Percentiles rank a stretch among this genome's conserved stretches.
phyloP scores from a whole-genome alignment of 2,329 filamentous ascomycete species.

The Lasiodiplodia theobromae region DNA sequence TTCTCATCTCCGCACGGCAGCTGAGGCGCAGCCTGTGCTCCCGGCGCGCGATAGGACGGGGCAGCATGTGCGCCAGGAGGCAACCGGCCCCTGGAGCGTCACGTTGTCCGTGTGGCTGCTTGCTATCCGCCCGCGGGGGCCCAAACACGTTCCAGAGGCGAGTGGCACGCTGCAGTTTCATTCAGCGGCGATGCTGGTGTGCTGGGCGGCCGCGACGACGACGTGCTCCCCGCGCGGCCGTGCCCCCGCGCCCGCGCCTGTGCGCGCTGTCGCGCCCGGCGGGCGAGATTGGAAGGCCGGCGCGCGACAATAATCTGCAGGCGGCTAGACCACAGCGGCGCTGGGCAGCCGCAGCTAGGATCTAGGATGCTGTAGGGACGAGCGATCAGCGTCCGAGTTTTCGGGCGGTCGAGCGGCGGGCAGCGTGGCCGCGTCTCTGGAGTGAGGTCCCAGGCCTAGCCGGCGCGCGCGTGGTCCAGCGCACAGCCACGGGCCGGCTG shows the following conservation, averaged over 20 bases:
- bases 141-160: slow-evolving; percentile 23
- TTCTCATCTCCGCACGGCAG: slow-evolving; percentile 28
- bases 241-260: not conserved
- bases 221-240: slow-evolving; percentile 5
- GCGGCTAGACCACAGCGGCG: slow-evolving; percentile 16
- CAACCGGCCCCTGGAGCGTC: slow-evolving; percentile 10
- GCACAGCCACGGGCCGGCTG: slow-evolving; percentile 23
- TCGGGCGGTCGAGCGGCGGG: slow-evolving; percentile 42
- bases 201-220: slow-evolving; percentile 17
- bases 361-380: slow-evolving; percentile 30
- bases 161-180: slow-evolving; percentile 26
- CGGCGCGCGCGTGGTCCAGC: slow-evolving; percentile 21
- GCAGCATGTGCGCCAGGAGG: slow-evolving; percentile 12
- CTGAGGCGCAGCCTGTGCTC: slow-evolving; percentile 25
- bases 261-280: slow-evolving; percentile 1
- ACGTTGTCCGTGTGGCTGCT: slow-evolving; percentile 25
- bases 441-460: slow-evolving; percentile 5
- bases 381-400: slow-evolving; percentile 35
- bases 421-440: slow-evolving; percentile 31
- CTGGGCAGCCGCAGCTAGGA: slow-evolving; percentile 22
- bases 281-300: slow-evolving; percentile 21
- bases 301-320: slow-evolving; percentile 18
- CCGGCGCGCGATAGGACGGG: slow-evolving; percentile 22
- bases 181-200: slow-evolving; percentile 13
- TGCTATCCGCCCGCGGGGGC: slow-evolving; percentile 11